Evolutionary conservation across 2,329 filamentous ascomycete species (phyloP).

Genomic region (Curvularia lunata): DNA sequence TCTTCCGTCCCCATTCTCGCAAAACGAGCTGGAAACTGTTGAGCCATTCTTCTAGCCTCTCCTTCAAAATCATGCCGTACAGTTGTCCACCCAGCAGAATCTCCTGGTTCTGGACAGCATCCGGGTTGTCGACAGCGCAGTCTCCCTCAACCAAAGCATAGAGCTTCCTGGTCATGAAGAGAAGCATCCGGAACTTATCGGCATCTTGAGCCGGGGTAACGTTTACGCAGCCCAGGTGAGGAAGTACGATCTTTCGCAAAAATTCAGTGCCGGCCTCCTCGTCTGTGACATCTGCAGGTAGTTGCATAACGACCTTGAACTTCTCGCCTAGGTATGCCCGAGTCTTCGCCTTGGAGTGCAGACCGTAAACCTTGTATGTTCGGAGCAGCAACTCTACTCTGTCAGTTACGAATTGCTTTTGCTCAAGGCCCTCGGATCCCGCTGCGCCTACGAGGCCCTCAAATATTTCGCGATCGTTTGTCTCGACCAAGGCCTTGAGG

Average conservation of each 20-base stretch:
- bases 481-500: slow-evolving; percentile 91
- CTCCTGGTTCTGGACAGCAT: slow-evolving; percentile 96
- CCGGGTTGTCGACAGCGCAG: slow-evolving; percentile 91
- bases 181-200: slow-evolving; percentile 91
- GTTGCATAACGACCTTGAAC: slow-evolving; percentile 85
- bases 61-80: slow-evolving; percentile 95
- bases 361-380: slow-evolving; percentile 88
- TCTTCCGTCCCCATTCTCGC: slow-evolving; percentile 62
- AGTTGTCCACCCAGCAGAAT: slow-evolving; percentile 91
- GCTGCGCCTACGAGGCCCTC: slow-evolving; percentile 85
- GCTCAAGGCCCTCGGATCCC: slow-evolving; percentile 77
- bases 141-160: slow-evolving; percentile 93
- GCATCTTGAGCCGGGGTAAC: slow-evolving; percentile 83
- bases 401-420: slow-evolving; percentile 89
- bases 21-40: slow-evolving; percentile 63
- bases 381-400: slow-evolving; percentile 89
- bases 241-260: slow-evolving; percentile 84
- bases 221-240: slow-evolving; percentile 85
- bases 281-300: slow-evolving; percentile 82
- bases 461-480: slow-evolving; percentile 95
- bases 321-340: slow-evolving; percentile 87
- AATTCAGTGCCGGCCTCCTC: slow-evolving; percentile 93
- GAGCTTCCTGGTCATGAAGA: slow-evolving; percentile 96
- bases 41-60: slow-evolving; percentile 89
- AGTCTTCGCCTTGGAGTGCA: slow-evolving; percentile 83